Evolutionary conservation across 2,329 filamentous ascomycete species (phyloP), one percentile per base, ranked within the genome.

Genomic region (Aspergillus japonicus): DNA sequence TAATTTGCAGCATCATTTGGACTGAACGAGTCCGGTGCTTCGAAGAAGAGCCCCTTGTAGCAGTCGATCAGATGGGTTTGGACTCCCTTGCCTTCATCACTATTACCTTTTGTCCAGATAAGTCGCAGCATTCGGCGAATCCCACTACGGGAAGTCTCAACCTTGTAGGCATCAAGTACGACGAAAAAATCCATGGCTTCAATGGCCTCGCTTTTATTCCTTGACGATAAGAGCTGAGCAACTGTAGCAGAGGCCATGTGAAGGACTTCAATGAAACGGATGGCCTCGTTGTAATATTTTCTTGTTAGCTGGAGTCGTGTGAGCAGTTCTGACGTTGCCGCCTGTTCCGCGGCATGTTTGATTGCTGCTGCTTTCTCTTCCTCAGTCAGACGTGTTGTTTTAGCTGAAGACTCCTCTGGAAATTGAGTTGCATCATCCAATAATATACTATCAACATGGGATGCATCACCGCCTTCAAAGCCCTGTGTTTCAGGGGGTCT

Each of bases 91-190:
- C 96, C 95, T 81, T 99, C 96, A 70, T 99, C 95, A 69, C 92
- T 98, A 78, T 98, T 99, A 68, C 95, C 94, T 78, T 99, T 99
- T 64, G 95, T 99, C 95, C 95, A 99, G 75, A 99, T 99, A 21
- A 99, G 83, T 56, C 94, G 89, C 64, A 99, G 83, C 95, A 99
- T 99, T 59, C 92, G 89, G 60, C 94, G 87, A 70, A 99, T 98
- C 59, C 96, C 95, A 44, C 89, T 80, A 75, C 96, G 93, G 71
- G 96, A 92, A 66, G 95, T 91, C 74, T 97, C 91, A 60, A 99
- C 89, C 75, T 96, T 95, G 82, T 98, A 98, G 5, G 93, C 94
- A 74, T 99, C 93, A 49, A 95, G 89, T 49, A 96, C 87, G 67
- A 96, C 92, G 67, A 99, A 96, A 77, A 96, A 99, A 73, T 99